Conservation (phyloP, 1,284 basidiomycete genomes). For the Pseudozyma sp. region DNA sequence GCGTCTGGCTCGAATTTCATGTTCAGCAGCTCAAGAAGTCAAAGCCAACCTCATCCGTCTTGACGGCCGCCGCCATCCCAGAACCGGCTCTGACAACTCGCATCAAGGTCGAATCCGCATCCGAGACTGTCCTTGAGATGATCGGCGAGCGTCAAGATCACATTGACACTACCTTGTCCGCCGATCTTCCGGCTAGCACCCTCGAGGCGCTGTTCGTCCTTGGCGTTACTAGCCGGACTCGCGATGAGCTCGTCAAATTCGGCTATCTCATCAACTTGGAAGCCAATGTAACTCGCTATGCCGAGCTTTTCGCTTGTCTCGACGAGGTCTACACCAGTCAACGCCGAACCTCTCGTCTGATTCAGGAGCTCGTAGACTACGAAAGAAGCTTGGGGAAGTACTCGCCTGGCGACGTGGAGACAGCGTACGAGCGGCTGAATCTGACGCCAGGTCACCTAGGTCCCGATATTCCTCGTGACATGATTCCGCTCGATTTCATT, state of each 20-base stretch:
- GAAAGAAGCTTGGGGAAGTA: conserved; percentile 43
- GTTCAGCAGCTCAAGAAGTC: conserved; percentile 17
- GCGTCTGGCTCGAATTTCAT: conserved; percentile 37
- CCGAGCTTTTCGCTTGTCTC: conserved; percentile 32
- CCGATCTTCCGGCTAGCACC: conserved; percentile 10
- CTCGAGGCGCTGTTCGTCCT: conserved; percentile 29
- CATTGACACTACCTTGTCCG: conserved; percentile 19
- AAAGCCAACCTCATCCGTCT: conserved; percentile 16
- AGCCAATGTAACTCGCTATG: conserved; percentile 11
- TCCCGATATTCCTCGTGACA: conserved; percentile 24
- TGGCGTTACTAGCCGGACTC: conserved; percentile 29
- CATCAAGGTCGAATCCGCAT: conserved; percentile 8
- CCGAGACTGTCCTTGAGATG: conserved; percentile 26
- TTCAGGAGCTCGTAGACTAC: conserved; percentile 42
- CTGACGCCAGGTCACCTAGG: conserved; percentile 33
- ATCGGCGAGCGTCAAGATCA: conserved; percentile 32
- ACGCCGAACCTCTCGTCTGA: conserved; percentile 32
- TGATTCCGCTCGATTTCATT: conserved; percentile 39
- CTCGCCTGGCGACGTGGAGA: conserved; percentile 33
- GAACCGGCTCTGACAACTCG: conserved; percentile 18
- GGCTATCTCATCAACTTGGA: conserved; percentile 45
- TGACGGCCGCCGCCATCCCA: not conserved
- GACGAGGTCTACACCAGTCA: conserved; percentile 32
- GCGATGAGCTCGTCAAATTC: conserved; percentile 51
- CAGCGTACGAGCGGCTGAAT: conserved; percentile 42